Percentiles rank a stretch among this genome's conserved stretches.
These are phyloP conservation scores for Oryza punctata DNA, from an alignment of 176 grass and related monocot genomes.

Conservation along the genomic window DNA sequence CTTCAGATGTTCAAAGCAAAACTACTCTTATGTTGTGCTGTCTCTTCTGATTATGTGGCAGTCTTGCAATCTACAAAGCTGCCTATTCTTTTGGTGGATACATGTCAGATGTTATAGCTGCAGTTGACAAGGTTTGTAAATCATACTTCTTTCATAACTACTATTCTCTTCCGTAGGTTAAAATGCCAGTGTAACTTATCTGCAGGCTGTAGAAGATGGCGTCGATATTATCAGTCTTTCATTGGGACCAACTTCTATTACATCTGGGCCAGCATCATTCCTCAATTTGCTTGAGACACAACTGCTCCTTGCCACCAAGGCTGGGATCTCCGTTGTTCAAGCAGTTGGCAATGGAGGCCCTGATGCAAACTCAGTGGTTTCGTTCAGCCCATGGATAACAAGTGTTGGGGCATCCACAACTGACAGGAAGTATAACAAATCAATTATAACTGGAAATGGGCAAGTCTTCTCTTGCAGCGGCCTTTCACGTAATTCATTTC, in stretches of 20 bases:
- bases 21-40: constrained; percentile 22
- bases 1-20: constrained; percentile 21
- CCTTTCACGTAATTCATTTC: constrained; percentile 64
- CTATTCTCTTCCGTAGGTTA: constrained; percentile 25
- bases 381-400: constrained; percentile 96
- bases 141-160: constrained; percentile 13
- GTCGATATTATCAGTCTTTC: constrained; percentile 86
- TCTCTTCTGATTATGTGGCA: constrained; percentile 43
- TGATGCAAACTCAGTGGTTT: constrained; percentile 64
- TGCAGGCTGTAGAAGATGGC: constrained; percentile 93
- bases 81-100: constrained; percentile 88
- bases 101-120: constrained; percentile 92
- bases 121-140: constrained; percentile 70
- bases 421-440: constrained; percentile 74
- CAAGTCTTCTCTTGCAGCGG: constrained; percentile 49
- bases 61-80: constrained; percentile 93
- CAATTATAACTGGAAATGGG: constrained; percentile 64
- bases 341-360: constrained; percentile 82
- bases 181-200: constrained; percentile 17
- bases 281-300: constrained; percentile 86
- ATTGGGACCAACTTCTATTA: constrained; percentile 59
- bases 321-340: constrained; percentile 87
- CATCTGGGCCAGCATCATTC: constrained; percentile 71
- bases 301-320: constrained; percentile 85
- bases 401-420: constrained; percentile 80